Percentiles rank a stretch among this genome's conserved stretches.
These are phyloP conservation scores for Pterocarpus santalinus DNA, from an alignment of 306 rosid genomes.

Conservation along the genomic window DNA sequence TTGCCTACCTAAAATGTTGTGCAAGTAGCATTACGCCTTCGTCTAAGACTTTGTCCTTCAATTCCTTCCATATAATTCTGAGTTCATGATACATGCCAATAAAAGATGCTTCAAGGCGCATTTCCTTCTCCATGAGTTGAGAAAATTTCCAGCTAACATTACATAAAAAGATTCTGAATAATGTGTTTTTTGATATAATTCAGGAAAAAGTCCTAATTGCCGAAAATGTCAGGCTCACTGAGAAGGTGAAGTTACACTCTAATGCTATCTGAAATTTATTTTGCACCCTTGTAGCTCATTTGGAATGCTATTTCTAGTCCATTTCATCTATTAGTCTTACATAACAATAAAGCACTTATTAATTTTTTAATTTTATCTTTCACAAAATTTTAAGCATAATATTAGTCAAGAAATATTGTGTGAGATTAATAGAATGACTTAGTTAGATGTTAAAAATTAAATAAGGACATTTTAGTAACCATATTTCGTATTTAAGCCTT, in stretches of 20 bases:
- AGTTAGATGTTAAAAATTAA: no score
- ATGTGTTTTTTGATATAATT: constrained; percentile 6
- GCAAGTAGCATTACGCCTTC: neutral
- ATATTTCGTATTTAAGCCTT: no score
- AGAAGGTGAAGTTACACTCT: constrained; percentile 59
- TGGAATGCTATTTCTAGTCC: neutral
- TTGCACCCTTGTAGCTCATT: neutral
- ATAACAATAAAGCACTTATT: no score
- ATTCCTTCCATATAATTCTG: neutral
- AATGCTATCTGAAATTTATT: constrained; percentile 14
- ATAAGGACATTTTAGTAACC: no score
- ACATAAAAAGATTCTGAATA: constrained; percentile 6
- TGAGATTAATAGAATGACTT: no score
- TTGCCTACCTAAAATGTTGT: neutral
- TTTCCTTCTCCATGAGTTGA: no score
- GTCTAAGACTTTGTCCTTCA: neutral
- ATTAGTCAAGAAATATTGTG: no score
- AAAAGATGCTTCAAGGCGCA: no score
- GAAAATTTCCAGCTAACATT: neutral
- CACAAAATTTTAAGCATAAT: no score
- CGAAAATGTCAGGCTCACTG: constrained; percentile 67
- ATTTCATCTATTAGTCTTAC: no score
- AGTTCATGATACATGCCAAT: neutral
- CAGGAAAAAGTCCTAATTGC: constrained; percentile 70
- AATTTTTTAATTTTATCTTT: no score